phyloP scores from a whole-genome alignment of 202 grass and related monocot genomes.

The Saccharum hybrid region DNA sequence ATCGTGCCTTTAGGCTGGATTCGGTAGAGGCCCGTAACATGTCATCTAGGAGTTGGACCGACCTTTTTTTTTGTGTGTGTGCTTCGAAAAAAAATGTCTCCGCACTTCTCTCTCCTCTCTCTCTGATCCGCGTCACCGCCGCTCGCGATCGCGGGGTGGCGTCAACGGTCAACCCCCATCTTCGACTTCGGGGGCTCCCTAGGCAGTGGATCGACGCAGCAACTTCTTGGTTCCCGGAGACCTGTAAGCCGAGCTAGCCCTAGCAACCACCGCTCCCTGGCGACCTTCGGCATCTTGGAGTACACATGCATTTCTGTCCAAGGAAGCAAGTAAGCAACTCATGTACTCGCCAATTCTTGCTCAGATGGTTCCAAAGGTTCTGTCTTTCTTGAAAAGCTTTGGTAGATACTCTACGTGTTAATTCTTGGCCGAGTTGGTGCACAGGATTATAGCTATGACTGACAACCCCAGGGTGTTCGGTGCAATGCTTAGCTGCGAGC shows the following conservation, averaged over 20 bases:
- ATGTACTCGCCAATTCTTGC: background rate
- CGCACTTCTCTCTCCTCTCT: background rate
- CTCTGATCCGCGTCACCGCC: background rate
- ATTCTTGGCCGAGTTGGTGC: background rate
- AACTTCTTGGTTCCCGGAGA: background rate
- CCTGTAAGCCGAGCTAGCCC: background rate
- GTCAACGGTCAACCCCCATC: background rate
- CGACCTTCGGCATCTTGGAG: background rate
- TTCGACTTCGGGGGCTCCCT: background rate
- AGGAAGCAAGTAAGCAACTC: background rate
- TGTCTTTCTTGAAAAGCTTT: background rate
- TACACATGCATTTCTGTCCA: background rate
- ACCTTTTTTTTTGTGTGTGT: too few species aligned
- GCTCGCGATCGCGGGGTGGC: background rate
- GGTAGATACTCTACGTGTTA: too few species aligned
- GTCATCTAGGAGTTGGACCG: too few species aligned
- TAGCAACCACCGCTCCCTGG: background rate
- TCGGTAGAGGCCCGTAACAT: background rate
- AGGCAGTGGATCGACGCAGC: background rate
- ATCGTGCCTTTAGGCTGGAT: background rate
- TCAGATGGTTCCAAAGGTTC: background rate
- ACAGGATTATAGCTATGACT: background rate
- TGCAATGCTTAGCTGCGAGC: constrained; percentile 18
- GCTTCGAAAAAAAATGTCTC: too few species aligned
- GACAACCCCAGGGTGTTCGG: constrained; percentile 1